A percentile compares a stretch with the other conserved stretches of the same genome.
Conservation (phyloP, 768 basidiomycete species). For the Phallus indusiatus region DNA sequence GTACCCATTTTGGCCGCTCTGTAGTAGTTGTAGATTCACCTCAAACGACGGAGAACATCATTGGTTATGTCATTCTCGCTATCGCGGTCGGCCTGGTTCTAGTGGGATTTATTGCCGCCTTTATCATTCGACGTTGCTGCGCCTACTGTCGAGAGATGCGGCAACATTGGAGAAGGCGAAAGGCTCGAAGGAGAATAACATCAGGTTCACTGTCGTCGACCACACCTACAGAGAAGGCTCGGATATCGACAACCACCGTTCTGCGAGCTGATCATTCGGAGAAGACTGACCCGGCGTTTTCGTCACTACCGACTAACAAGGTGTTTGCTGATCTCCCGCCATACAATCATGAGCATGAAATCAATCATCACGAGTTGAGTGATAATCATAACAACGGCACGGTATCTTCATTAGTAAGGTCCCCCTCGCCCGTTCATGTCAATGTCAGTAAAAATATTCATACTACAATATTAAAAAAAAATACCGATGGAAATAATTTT, state of each 20-base stretch:
- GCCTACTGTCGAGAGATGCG: neutral
- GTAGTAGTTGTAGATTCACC: neutral
- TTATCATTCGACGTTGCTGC: neutral
- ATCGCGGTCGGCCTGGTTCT: neutral
- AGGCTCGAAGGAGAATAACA: neutral
- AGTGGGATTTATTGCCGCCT: neutral
- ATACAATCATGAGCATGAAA: neutral
- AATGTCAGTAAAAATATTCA: neutral
- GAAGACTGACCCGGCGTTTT: neutral
- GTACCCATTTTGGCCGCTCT: neutral
- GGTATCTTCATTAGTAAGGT: neutral
- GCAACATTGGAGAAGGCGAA: neutral
- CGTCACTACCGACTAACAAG: neutral
- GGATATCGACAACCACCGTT: neutral
- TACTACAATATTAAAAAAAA: neutral
- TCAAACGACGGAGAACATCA: neutral
- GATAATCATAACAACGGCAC: neutral
- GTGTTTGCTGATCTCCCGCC: neutral
- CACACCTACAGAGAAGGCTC: neutral
- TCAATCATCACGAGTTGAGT: neutral
- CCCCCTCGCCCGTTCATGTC: neutral
- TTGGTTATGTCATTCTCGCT: slow-evolving; percentile 2
- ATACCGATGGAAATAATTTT: neutral
- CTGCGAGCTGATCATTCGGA: neutral
- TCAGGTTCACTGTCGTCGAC: neutral